A percentile compares a stretch with the other conserved stretches of the same genome.
Conservation (phyloP, 768 basidiomycete genomes). For the Termitomyces sp. region DNA sequence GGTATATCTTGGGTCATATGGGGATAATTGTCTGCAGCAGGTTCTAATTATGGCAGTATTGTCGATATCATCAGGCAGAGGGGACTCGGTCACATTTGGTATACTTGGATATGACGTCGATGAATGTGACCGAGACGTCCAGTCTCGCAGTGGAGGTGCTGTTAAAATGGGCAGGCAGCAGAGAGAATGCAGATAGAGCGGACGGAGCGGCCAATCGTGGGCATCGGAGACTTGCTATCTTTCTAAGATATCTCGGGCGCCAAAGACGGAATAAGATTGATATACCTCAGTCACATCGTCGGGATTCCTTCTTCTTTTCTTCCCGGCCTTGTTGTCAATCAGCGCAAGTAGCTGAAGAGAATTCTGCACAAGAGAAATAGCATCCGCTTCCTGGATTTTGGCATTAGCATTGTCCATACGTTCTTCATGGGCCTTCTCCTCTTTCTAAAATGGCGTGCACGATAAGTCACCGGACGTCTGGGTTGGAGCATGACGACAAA, state of each 20-base stretch:
- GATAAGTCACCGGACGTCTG: not conserved
- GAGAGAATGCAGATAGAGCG: no score
- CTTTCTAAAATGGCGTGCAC: conserved; percentile 46
- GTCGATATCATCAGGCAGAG: conserved; percentile 16
- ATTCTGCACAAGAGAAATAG: conserved; percentile 1
- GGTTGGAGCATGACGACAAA: conserved; percentile 26
- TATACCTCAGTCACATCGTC: conserved; percentile 66
- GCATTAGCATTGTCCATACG: conserved; percentile 59
- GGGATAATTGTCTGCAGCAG: not conserved
- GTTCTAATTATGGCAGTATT: not conserved
- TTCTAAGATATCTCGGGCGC: conserved; percentile 79
- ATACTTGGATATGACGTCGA: conserved; percentile 14
- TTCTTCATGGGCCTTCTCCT: conserved; percentile 60
- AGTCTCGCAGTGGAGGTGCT: no score
- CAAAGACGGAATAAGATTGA: conserved; percentile 63
- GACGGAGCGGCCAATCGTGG: not conserved
- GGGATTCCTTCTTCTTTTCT: conserved; percentile 71
- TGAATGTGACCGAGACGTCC: no score
- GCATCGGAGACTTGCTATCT: conserved; percentile 54
- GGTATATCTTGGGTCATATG: not conserved
- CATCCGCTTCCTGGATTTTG: conserved; percentile 75
- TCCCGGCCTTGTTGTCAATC: conserved; percentile 46
- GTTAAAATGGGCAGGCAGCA: conserved; percentile 58
- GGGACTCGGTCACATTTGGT: conserved; percentile 15
- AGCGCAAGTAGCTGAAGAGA: not conserved